Evolutionary conservation across 2,329 filamentous ascomycete genomes (phyloP), one percentile per base, ranked within the genome.

Genomic region (Fusarium aywerte): DNA sequence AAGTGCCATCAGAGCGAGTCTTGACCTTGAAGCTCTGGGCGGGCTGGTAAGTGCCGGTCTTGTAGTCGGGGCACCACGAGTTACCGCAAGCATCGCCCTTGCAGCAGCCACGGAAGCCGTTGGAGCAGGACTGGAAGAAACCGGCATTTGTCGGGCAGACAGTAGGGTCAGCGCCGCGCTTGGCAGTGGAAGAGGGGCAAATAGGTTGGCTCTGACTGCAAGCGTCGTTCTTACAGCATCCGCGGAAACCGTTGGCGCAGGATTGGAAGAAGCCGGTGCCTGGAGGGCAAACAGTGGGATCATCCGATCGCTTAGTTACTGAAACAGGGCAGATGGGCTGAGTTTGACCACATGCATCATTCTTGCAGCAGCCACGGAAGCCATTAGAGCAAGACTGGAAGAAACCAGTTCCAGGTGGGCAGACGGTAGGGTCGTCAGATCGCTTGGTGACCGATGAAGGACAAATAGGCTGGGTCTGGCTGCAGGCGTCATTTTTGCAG

Each of bases 81-180:
- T 25, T 48, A 12, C 50, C 47, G 4, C 63, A 67, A 3, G 63
- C 63, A 5, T 67, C 62, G 9, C 36, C 42, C 63, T 67, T 67
- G 58, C 63, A 67, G 52, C 61, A 65, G 18, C 61, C 61, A 0
- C 61, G 61, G 53, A 65, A 65, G 16, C 61, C 61, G 43, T 65
- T 65, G 33, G 61, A 52, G 32, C 59, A 65, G 5, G 32, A 35
- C 40, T 63, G 60, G 40, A 63, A 62, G 58, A 45, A 62, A 1
- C 60, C 60, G 4, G 58, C 57, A 1, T 36, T 40, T 1, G 58
- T 39, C 4, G 59, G 44, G 38, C 65, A 67, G 42, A 66, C 62
- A 2, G 58, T 62, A 4, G 55, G 49, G 5, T 58, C 55, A 27
- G 27, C 27, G 9, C 11, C 27, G 27, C 51, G 51, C 51, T 55